A percentile compares a stretch with the other conserved stretches of the same genome.
Evolutionary conservation across 108 stramenopile genomes (phyloP).

Genomic region (Skeletonema grethae): DNA sequence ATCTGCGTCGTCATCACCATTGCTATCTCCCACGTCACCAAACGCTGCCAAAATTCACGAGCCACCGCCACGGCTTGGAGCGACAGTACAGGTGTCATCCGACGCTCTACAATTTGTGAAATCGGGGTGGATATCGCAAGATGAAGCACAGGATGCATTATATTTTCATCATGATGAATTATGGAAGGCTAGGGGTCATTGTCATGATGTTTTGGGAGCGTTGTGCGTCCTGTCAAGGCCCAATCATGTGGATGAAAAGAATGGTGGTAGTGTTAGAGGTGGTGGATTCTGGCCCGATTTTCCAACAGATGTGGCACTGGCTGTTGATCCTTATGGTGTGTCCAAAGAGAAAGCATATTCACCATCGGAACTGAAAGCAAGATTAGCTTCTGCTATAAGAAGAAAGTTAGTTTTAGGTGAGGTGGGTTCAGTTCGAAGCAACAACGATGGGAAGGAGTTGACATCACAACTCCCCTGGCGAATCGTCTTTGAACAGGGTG

Average conservation of each 20-base stretch:
- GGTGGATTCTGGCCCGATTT: slow-evolving; percentile 72
- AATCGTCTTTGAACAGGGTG: slow-evolving; percentile 39
- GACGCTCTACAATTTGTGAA: slow-evolving; percentile 69
- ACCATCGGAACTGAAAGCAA: slow-evolving; percentile 51
- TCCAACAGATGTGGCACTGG: slow-evolving; percentile 66
- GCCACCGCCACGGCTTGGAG: slow-evolving; percentile 21
- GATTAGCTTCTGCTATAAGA: slow-evolving; percentile 77
- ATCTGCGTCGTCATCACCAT: background rate
- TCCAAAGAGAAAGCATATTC: slow-evolving; percentile 60
- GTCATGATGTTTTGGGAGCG: slow-evolving; percentile 81
- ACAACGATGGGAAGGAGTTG: background rate
- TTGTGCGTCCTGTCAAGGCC: slow-evolving; percentile 52
- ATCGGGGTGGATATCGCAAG: slow-evolving; percentile 68
- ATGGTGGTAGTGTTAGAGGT: slow-evolving; percentile 1
- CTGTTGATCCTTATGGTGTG: slow-evolving; percentile 65
- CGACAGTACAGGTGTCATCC: slow-evolving; percentile 51
- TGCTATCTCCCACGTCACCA: background rate
- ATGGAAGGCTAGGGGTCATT: slow-evolving; percentile 60
- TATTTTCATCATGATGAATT: slow-evolving; percentile 86
- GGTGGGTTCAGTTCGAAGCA: slow-evolving; percentile 48
- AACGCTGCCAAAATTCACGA: slow-evolving; percentile 27
- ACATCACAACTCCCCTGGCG: slow-evolving; percentile 39
- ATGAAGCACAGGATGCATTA: slow-evolving; percentile 88
- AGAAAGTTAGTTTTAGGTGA: slow-evolving; percentile 80
- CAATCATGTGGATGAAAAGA: background rate